A percentile compares a stretch with the other conserved stretches of the same genome.
phyloP scores from a whole-genome alignment of 139 green algal genomes.

The Volvox reticuliferus region DNA sequence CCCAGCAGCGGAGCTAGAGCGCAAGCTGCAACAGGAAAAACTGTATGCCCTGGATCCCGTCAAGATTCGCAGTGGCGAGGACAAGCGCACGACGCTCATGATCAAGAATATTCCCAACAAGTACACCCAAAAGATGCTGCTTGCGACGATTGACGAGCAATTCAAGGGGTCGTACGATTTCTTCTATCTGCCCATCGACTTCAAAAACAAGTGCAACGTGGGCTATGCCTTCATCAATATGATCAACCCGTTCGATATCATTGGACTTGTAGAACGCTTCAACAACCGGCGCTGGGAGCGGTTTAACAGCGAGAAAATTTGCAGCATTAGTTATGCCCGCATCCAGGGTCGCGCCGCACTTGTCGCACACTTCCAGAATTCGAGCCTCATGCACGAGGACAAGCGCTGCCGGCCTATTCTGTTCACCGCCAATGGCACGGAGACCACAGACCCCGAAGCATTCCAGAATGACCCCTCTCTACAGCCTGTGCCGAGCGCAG shows the following conservation, averaged over 20 bases:
- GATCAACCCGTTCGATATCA: constrained; percentile 79
- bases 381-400: constrained; percentile 97
- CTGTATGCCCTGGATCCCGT: constrained; percentile 91
- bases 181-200: constrained; percentile 95
- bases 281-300: constrained; percentile 95
- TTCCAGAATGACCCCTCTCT: constrained; percentile 29
- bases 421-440: constrained; percentile 73
- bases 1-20: constrained; percentile 81
- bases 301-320: constrained; percentile 98
- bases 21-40: constrained; percentile 81
- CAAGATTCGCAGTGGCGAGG: constrained; percentile 76
- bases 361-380: constrained; percentile 97
- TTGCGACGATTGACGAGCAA: constrained; percentile 92
- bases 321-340: constrained; percentile 93
- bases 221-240: constrained; percentile 99
- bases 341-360: constrained; percentile 94
- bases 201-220: constrained; percentile 99
- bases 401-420: constrained; percentile 97
- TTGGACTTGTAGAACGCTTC: constrained; percentile 90
- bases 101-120: constrained; percentile 99
- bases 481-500: neutral
- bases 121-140: constrained; percentile 99
- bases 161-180: constrained; percentile 94
- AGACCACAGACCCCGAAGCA: constrained; percentile 37
- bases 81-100: constrained; percentile 97